Evolutionary conservation across 1,139 yeast species (phyloP), one percentile per base, ranked within the genome.

Genomic region (Arxiozyma slooffiae): DNA sequence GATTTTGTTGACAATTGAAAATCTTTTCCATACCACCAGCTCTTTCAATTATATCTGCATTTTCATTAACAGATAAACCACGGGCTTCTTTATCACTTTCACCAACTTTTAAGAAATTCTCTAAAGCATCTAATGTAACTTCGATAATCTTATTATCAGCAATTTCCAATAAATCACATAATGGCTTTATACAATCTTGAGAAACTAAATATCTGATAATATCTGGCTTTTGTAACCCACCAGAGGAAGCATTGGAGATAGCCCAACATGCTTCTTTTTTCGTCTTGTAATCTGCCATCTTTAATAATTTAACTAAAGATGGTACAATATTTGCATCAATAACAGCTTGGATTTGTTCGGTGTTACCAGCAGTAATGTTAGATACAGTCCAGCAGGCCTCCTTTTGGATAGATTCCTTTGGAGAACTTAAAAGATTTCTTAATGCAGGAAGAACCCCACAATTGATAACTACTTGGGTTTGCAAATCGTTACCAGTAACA

Each of bases 261-360:
- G 97, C 98, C 98, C 98, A 92, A 75, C 98, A 90, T 11, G 98
- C 98, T 73, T 92, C 98, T 71, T 92, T 92, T 69, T 88, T 86
- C 43, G 97, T 92, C 74, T 88, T 89, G 75, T 88, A 90, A 66
- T 92, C 98, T 55, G 95, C 97, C 52, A 79, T 77, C 50, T 64
- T 71, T 66, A 92, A 77, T 61, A 92, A 75, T 68, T 89, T 82
- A 63, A 92, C 83, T 57, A 94, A 81, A 56, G 92, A 96, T 44
- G 98, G 98, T 58, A 92, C 82, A 67, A 92, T 77, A 73, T 92
- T 92, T 56, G 92, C 84, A 67, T 90, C 96, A 63, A 92, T 89
- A 50, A 92, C 97, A 5, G 97, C 92, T 73, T 92, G 97, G 63
- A 92, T 89, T 75, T 92, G 98, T 57, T 85, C 90, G 36, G 90